Base-by-base conservation (phyloP, 805 yeast species). In the Pichia exigua region DNA sequence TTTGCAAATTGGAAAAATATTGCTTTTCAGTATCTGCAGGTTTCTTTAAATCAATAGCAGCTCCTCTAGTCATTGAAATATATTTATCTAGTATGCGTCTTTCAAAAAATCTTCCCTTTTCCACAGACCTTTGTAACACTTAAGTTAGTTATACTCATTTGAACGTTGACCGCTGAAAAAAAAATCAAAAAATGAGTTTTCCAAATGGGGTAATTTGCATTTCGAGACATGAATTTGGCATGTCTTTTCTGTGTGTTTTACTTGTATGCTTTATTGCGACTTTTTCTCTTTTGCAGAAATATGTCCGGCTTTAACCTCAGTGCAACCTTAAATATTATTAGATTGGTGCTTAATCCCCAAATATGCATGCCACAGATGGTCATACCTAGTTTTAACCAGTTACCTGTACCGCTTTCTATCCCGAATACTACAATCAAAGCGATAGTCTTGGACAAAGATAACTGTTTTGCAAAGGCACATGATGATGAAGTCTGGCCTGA, bases 361-460 rank as follows among this genome's bases (percentile, higher is more conserved):
- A 66, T 87, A 24, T 80, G 89, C 55, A 61, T 82, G 22, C 96
- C 96, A 0, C 86, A 83, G 47, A 64, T 86, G 4, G 77, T 83
- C 0, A 63, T 85, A 3, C 87, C 94, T 0, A 62, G 59, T 10
- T 67, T 68, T 52, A 61, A 61, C 51, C 58, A 65, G 7, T 46
- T 67, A 5, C 70, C 69, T 0, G 50, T 60, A 6, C 68, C 67
- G 4, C 12, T 63, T 3, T 24, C 49, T 1, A 39, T 59, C 18
- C 59, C 60, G 10, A 57, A 56, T 2, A 53, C 59, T 4, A 59
- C 59, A 6, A 85, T 87, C 52, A 83, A 80, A 61, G 95, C 90
- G 0, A 76, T 91, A 1, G 92, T 94, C 0, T 72, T 94, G 26
- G 99, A 94, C 63, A 94, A 94, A 65, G 99, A 94, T 68, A 94